Base-by-base conservation (phyloP, 2,329 filamentous ascomycete species). In the Fusarium heterosporum region DNA sequence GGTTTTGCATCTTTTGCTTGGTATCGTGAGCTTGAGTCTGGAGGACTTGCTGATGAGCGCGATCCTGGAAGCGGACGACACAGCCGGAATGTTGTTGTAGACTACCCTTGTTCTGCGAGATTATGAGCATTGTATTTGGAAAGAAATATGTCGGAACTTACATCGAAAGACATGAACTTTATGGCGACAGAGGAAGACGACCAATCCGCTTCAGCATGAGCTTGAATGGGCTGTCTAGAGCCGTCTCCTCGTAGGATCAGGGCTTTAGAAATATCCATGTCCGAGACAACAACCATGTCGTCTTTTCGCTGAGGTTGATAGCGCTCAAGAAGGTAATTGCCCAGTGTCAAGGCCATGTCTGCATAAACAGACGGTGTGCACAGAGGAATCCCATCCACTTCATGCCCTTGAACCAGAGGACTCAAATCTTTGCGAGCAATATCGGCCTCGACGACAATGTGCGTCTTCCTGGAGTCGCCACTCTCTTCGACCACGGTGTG, bases 151-250 rank as follows among this genome's bases (percentile, higher is more conserved):
- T 0, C 2, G 9, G 1, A 12, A 9, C 56, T 68, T 52, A 60
- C 64, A 28, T 71, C 68, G 4, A 71, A 70, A 0, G 68, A 66
- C 64, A 55, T 64, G 16, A 71, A 71, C 32, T 64, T 70, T 25
- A 70, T 40, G 0, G 51, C 4, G 0, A 52, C 54, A 0, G 56
- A 55, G 2, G 58, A 43, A 4, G 56, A 41, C 3, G 49, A 4
- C 68, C 68, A 71, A n/a, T 70, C 46, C 5, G 63, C 68, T 2
- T 71, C 68, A 13, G 48, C 54, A 16, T 67, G 68, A 1, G 68
- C 68, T 13, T 71, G 68, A 0, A 70, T 58, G 0, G 66, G 53
- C 7, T 70, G 68, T 1, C 36, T 40, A 7, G 46, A 19, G 0
- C 54, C 38, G 30, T 69, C 46, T 0, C 48, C 52, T 12, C 57